phyloP scores from a whole-genome alignment of 129 eudicot genomes.

The Flaveria robusta region DNA sequence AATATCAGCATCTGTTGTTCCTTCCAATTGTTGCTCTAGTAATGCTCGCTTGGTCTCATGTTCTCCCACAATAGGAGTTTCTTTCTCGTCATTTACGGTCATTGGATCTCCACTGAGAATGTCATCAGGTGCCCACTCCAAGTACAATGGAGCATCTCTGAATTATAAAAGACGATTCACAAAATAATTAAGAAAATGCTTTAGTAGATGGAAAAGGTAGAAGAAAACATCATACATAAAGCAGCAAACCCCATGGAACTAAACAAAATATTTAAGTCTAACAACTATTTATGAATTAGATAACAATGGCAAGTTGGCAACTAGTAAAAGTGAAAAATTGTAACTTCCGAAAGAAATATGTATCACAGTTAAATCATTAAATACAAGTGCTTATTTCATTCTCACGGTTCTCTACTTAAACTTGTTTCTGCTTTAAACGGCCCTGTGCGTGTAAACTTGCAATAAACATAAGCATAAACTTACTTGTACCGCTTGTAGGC shows the following conservation, averaged over 20 bases:
- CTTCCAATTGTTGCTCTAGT: conserved; percentile 63
- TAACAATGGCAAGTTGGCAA: neutral
- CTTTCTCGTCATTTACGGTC: conserved; percentile 33
- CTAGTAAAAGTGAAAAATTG: neutral
- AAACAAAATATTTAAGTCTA: neutral
- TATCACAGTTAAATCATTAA: neutral
- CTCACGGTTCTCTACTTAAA: neutral
- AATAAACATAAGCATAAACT: conserved; percentile 26
- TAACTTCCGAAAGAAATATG: neutral
- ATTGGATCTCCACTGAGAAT: conserved; percentile 48
- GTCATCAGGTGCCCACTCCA: conserved; percentile 94
- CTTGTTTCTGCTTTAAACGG: neutral
- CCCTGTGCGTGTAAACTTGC: neutral
- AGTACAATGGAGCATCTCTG: conserved; percentile 82
- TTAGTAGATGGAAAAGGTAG: neutral
- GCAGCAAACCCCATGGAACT: neutral
- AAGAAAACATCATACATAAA: conserved; percentile 8
- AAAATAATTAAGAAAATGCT: neutral
- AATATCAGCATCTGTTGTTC: conserved; percentile 53
- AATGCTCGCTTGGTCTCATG: conserved; percentile 54
- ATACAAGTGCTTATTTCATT: neutral
- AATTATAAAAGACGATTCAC: neutral
- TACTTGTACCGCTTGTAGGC: conserved; percentile 96
- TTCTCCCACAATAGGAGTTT: conserved; percentile 43
- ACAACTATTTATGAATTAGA: neutral